Conservation (phyloP, 768 basidiomycete species). For the Leccinum incarnatum region DNA sequence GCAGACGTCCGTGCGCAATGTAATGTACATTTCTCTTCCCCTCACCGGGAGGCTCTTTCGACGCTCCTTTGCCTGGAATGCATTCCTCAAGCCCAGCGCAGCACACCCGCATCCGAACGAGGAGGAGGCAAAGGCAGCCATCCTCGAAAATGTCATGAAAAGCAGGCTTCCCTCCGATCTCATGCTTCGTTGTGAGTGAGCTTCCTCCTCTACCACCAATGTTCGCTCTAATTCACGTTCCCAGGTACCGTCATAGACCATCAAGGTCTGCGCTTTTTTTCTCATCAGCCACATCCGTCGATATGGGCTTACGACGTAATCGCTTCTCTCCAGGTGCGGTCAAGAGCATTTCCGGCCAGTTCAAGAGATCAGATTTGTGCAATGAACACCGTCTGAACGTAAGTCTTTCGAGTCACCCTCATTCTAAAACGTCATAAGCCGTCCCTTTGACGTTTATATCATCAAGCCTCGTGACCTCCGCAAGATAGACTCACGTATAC, state of each 20-base stretch:
- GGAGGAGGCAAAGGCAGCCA: slow-evolving; percentile 72
- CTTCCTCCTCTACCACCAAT: slow-evolving; percentile 10
- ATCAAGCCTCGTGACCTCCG: slow-evolving; percentile 88
- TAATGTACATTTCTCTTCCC: slow-evolving; percentile 25
- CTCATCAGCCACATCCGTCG: slow-evolving; percentile 6
- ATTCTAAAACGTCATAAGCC: slow-evolving; percentile 16
- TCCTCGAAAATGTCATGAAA: slow-evolving; percentile 84
- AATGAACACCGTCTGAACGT: slow-evolving; percentile 88
- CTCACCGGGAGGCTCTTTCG: not conserved
- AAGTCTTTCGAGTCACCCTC: slow-evolving; percentile 34
- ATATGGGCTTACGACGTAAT: slow-evolving; percentile 27
- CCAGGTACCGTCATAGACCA: slow-evolving; percentile 85
- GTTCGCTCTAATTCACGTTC: slow-evolving; percentile 16
- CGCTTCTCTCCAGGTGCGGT: slow-evolving; percentile 60
- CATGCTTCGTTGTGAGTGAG: slow-evolving; percentile 80
- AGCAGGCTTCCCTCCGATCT: slow-evolving; percentile 86
- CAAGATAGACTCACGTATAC: slow-evolving; percentile 92
- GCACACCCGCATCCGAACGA: slow-evolving; percentile 35
- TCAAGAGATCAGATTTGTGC: slow-evolving; percentile 89
- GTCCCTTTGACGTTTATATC: slow-evolving; percentile 25
- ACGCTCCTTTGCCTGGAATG: slow-evolving; percentile 29
- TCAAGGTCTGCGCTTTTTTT: slow-evolving; percentile 53
- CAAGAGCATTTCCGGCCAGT: slow-evolving; percentile 83
- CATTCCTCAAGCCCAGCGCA: slow-evolving; percentile 13
- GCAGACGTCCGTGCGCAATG: slow-evolving; percentile 39